Percentiles rank a stretch among this genome's conserved stretches.
These are phyloP conservation scores for Phialophora expanda DNA, from an alignment of 2,329 filamentous ascomycete genomes.

Conservation along the genomic window DNA sequence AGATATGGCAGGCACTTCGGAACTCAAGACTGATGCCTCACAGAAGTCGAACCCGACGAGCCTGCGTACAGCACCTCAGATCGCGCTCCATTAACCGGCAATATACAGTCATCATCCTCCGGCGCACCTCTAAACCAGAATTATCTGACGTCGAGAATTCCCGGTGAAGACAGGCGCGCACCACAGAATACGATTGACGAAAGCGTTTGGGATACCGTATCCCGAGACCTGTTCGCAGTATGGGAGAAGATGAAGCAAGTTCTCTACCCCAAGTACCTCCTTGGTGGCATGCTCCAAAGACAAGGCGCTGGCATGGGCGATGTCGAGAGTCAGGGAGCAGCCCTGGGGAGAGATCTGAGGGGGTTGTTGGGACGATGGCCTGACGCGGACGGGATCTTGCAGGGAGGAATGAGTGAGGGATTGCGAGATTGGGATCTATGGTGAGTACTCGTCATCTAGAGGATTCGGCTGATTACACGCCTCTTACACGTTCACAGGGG, in stretches of 20 bases:
- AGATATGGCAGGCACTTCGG: slow-evolving; percentile 53
- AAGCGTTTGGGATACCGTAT: slow-evolving; percentile 95
- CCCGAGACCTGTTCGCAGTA: slow-evolving; percentile 85
- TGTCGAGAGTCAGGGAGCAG: slow-evolving; percentile 54
- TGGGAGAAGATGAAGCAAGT: slow-evolving; percentile 99
- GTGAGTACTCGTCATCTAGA: slow-evolving; percentile 47
- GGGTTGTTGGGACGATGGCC: slow-evolving; percentile 68
- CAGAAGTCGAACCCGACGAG: slow-evolving; percentile 82
- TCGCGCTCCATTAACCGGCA: slow-evolving; percentile 80
- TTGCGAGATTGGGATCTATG: slow-evolving; percentile 97
- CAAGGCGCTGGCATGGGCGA: slow-evolving; percentile 64
- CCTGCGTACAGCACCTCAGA: slow-evolving; percentile 72
- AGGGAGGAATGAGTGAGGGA: slow-evolving; percentile 81
- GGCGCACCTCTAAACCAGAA: slow-evolving; percentile 68
- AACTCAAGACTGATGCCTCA: slow-evolving; percentile 80
- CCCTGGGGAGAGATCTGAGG: slow-evolving; percentile 55
- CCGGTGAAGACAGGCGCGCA: slow-evolving; percentile 88
- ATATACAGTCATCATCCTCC: slow-evolving; percentile 70
- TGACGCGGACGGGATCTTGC: slow-evolving; percentile 68
- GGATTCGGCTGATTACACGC: not conserved
- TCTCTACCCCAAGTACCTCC: slow-evolving; percentile 90
- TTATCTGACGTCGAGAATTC: slow-evolving; percentile 87
- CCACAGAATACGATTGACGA: slow-evolving; percentile 95
- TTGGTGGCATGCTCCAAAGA: slow-evolving; percentile 67
- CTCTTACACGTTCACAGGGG: slow-evolving; percentile 62